These are phyloP conservation scores for Tubosaeta sp. DNA, from an alignment of 768 basidiomycete genomes.

Conservation along the genomic window DNA sequence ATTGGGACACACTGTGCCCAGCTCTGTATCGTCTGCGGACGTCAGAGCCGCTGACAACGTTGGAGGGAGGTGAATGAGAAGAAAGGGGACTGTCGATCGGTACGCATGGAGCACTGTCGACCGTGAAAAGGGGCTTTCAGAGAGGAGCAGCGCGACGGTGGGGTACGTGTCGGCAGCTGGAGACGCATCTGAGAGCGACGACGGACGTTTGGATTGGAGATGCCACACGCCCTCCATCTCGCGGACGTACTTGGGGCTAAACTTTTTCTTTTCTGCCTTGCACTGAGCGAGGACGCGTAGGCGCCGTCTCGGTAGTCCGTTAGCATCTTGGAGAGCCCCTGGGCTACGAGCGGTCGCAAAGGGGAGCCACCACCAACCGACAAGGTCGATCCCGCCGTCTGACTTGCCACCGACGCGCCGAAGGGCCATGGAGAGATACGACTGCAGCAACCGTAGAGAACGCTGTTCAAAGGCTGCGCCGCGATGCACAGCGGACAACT, in stretches of 20 bases:
- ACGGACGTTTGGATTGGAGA: conserved; percentile 16
- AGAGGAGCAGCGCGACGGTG: conserved; percentile 70
- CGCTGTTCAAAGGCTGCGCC: conserved; percentile 75
- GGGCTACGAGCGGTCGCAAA: conserved; percentile 1
- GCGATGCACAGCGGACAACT: conserved; percentile 54
- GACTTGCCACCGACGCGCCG: conserved; percentile 75
- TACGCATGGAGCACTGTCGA: conserved; percentile 64
- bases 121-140: conserved; percentile 76
- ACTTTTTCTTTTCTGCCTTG: conserved; percentile 83
- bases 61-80: conserved; percentile 70
- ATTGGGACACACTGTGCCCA: conserved; percentile 19
- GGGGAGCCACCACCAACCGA: conserved; percentile 94
- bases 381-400: conserved; percentile 87
- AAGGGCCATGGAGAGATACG: conserved; percentile 75
- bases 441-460: conserved; percentile 55
- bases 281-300: conserved; percentile 83
- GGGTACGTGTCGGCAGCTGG: conserved; percentile 3
- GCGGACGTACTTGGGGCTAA: conserved; percentile 75
- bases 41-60: neutral
- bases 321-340: conserved; percentile 11
- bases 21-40: neutral
- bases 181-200: neutral
- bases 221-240: conserved; percentile 89
- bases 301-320: conserved; percentile 38
- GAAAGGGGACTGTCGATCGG: conserved; percentile 72